Conservation (phyloP, 2,329 filamentous ascomycete genomes). For the Podosphaera aphanis region DNA sequence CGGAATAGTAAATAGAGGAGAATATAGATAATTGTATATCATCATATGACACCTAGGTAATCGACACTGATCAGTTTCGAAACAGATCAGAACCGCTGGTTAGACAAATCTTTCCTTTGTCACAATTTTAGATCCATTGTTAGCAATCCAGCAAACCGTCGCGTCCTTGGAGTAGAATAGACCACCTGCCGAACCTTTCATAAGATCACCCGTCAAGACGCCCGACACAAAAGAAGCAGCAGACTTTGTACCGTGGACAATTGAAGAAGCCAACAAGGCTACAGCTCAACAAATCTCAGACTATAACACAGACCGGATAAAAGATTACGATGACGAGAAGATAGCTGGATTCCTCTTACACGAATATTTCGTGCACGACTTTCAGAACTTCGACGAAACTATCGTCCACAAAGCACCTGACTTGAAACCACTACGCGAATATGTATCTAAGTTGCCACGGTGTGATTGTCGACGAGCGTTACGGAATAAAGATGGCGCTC, state of each 20-base stretch:
- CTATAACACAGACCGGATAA: not conserved
- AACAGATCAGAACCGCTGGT: too few species aligned
- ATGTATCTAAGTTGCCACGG: not conserved
- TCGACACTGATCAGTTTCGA: too few species aligned
- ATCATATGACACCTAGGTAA: too few species aligned
- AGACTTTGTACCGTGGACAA: not conserved
- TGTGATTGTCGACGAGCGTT: not conserved
- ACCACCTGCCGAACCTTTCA: not conserved
- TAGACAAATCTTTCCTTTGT: too few species aligned
- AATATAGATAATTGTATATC: too few species aligned
- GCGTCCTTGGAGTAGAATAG: too few species aligned
- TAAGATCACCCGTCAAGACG: not conserved
- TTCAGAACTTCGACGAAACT: not conserved
- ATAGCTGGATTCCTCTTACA: not conserved
- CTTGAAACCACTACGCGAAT: not conserved
- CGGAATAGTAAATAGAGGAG: too few species aligned
- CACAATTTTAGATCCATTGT: too few species aligned
- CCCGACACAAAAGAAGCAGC: not conserved
- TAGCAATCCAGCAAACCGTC: too few species aligned
- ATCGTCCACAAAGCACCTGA: not conserved
- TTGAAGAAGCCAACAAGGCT: conserved; percentile 12
- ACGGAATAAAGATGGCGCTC: not conserved
- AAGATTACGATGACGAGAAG: not conserved
- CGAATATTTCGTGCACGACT: not conserved
- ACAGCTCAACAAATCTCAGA: not conserved